Percentiles rank a stretch among this genome's conserved stretches.
Evolutionary conservation across 257 asterid genomes (phyloP).

Genomic region (Nicotiana knightiana): DNA sequence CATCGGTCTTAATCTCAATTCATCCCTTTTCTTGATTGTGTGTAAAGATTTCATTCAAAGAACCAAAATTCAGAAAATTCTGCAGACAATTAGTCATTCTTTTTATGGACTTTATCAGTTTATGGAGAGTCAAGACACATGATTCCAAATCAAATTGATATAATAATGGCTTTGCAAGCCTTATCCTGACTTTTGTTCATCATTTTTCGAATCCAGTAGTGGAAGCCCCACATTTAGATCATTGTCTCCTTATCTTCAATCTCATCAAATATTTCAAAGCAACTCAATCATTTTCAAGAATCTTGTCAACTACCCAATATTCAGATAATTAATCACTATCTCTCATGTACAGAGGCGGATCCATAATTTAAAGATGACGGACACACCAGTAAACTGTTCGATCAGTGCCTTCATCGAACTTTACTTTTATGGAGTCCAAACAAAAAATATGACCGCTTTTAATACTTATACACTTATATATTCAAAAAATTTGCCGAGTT

Average conservation of each 20-base stretch:
- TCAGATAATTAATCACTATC: not conserved
- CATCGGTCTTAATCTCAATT: not conserved
- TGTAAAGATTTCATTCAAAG: not conserved
- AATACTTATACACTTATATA: no score
- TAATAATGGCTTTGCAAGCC: not conserved
- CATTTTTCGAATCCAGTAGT: no score
- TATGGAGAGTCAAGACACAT: not conserved
- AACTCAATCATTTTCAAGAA: conserved; percentile 13
- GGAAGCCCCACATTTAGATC: not conserved
- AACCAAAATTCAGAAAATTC: not conserved
- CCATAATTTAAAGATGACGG: no score
- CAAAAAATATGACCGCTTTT: no score
- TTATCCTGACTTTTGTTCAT: not conserved
- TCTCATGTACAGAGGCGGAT: no score
- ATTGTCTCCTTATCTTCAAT: not conserved
- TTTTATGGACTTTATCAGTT: not conserved
- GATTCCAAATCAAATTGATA: not conserved
- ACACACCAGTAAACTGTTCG: no score
- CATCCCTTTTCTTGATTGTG: not conserved
- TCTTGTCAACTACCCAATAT: conserved; percentile 3
- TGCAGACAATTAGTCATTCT: not conserved
- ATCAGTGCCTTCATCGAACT: no score
- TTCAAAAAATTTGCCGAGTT: no score
- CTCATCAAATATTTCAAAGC: conserved; percentile 6
- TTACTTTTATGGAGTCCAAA: no score